Percentiles rank a stretch among this genome's conserved stretches.
phyloP scores from a whole-genome alignment of 371 early-diverging fungal species.

The Circinella minor region DNA sequence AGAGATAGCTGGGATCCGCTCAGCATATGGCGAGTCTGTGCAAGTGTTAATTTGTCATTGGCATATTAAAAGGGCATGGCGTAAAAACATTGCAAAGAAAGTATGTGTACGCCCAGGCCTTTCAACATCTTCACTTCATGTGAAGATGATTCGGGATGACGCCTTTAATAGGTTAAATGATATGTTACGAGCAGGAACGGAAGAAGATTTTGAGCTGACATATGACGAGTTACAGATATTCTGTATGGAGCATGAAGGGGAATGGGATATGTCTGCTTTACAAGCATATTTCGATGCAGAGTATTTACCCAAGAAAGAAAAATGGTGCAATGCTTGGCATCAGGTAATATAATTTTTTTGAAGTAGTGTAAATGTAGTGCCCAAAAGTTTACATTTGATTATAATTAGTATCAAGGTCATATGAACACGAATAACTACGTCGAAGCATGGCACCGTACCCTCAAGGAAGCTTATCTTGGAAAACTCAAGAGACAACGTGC shows the following conservation, averaged over 20 bases:
- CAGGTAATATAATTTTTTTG: not conserved
- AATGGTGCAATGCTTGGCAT: constrained; percentile 6
- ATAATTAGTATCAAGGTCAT: not conserved
- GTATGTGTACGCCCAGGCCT: not conserved
- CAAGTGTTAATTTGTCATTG: constrained; percentile 12
- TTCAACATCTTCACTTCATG: not conserved
- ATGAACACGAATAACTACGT: constrained; percentile 19
- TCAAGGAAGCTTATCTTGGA: constrained; percentile 7
- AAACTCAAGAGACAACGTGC: not conserved
- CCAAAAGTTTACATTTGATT: not conserved
- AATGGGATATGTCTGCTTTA: not conserved
- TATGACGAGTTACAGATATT: constrained; percentile 2
- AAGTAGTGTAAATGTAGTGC: not conserved
- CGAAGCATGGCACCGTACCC: constrained; percentile 14
- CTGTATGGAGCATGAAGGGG: not conserved
- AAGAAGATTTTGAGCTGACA: not conserved
- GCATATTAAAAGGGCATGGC: constrained; percentile 15
- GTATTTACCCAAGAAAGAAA: constrained; percentile 8
- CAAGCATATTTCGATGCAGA: not conserved
- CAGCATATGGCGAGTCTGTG: not conserved
- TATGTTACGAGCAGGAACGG: not conserved
- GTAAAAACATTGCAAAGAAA: constrained; percentile 9
- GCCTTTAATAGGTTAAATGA: not conserved
- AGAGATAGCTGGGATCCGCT: constrained; percentile 9
- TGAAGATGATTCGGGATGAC: constrained; percentile 10